phyloP scores from a whole-genome alignment of 2,329 filamentous ascomycete species.

The Onygenales sp. region DNA sequence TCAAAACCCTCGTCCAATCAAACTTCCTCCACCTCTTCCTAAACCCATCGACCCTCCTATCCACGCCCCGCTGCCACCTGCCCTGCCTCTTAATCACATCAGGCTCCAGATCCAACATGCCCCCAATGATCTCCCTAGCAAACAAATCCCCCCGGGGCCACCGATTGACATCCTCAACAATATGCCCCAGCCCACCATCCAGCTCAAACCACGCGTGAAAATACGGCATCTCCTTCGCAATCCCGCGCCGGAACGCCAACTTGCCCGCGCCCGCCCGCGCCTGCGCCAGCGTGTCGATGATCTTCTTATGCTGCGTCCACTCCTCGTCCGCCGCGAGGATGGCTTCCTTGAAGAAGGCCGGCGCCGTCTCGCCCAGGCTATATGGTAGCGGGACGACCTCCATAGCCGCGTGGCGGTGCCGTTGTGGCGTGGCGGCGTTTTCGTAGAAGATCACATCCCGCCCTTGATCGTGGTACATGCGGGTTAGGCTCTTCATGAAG shows the following conservation, averaged over 20 bases:
- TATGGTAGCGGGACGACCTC: conserved; percentile 81
- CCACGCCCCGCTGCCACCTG: conserved; percentile 63
- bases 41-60: conserved; percentile 62
- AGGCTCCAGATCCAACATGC: conserved; percentile 76
- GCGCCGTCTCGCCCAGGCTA: conserved; percentile 79
- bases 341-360: conserved; percentile 91
- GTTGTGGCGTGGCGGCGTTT: conserved; percentile 74
- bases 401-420: conserved; percentile 76
- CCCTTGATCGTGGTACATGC: conserved; percentile 89
- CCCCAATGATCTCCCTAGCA: conserved; percentile 81
- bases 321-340: conserved; percentile 82
- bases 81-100: conserved; percentile 86
- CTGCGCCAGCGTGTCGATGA: conserved; percentile 69
- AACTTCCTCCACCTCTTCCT: conserved; percentile 82
- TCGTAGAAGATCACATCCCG: conserved; percentile 95
- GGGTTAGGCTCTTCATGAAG: conserved; percentile 93
- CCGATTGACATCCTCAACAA: conserved; percentile 73
- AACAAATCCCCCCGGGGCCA: conserved; percentile 94
- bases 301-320: conserved; percentile 90
- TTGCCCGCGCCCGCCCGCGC: conserved; percentile 60
- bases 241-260: conserved; percentile 66
- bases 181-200: conserved; percentile 83
- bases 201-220: conserved; percentile 95
- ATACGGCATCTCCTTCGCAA: conserved; percentile 96
- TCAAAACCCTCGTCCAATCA: conserved; percentile 68